phyloP scores from a whole-genome alignment of 139 green algal species.

The Protoeuglena noctilucae region DNA sequence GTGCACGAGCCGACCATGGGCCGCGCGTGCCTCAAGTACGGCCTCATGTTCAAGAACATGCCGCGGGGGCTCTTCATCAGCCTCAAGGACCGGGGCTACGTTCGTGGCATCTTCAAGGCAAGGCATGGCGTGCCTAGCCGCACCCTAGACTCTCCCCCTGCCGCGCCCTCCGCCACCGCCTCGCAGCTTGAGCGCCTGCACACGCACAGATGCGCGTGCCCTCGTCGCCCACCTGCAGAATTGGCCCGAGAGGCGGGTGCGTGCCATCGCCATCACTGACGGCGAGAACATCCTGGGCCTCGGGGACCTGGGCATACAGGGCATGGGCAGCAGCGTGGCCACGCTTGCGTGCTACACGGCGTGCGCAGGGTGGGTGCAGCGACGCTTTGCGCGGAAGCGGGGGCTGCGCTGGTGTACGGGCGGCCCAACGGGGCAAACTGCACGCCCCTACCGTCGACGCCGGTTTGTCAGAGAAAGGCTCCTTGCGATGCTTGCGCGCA shows the following conservation, averaged over 20 bases:
- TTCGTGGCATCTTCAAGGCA: constrained; percentile 11
- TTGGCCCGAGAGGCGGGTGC: constrained; percentile 71
- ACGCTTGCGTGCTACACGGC: constrained; percentile 59
- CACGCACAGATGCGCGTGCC: constrained; percentile 13
- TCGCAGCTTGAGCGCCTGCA: not conserved
- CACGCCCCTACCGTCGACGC: not conserved
- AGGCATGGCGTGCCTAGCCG: too few relatives aligned
- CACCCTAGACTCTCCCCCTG: too few relatives aligned
- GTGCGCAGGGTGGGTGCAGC: constrained; percentile 21
- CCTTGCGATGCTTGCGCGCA: not conserved
- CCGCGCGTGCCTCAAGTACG: constrained; percentile 44
- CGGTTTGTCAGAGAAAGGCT: constrained; percentile 20
- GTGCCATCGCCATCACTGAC: constrained; percentile 63
- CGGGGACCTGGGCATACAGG: constrained; percentile 64
- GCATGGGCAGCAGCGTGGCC: constrained; percentile 38
- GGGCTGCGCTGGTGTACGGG: constrained; percentile 18
- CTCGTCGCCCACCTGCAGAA: constrained; percentile 74
- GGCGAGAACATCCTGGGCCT: constrained; percentile 47
- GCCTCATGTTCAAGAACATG: constrained; percentile 48
- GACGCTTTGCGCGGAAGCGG: constrained; percentile 17
- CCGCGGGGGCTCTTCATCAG: constrained; percentile 67
- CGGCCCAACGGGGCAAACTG: constrained; percentile 30
- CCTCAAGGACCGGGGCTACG: constrained; percentile 47
- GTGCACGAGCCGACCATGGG: constrained; percentile 44
- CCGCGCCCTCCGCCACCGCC: too few relatives aligned